These are phyloP conservation scores for Hypomyces rosellus DNA, from an alignment of 2,329 filamentous ascomycete species.

Conservation along the genomic window DNA sequence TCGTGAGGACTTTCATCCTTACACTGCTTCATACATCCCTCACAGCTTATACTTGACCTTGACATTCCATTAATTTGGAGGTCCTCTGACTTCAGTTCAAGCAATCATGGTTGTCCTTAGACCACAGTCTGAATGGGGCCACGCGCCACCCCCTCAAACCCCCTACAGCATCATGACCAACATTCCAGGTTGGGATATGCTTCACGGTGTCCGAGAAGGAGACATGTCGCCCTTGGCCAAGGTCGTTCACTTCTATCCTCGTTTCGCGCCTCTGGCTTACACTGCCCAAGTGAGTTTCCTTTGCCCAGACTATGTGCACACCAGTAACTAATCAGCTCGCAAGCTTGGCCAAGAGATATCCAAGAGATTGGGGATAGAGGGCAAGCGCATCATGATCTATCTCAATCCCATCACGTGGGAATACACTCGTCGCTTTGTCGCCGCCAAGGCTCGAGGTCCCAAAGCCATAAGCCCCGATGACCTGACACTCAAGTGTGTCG, in stretches of 20 bases:
- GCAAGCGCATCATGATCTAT: constrained; percentile 23
- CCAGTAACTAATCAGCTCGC: too few relatives aligned
- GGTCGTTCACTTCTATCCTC: constrained; percentile 40
- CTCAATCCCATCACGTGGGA: constrained; percentile 27
- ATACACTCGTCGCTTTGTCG: constrained; percentile 25
- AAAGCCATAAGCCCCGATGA: constrained; percentile 27
- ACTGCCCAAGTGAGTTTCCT: constrained; percentile 25
- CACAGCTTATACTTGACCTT: too few relatives aligned
- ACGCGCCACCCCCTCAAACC: constrained; percentile 40
- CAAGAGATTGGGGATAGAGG: constrained; percentile 22
- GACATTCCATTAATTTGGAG: too few relatives aligned
- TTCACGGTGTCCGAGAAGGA: constrained; percentile 35
- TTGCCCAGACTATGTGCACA: neutral
- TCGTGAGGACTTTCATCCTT: too few relatives aligned
- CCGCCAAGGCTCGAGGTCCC: constrained; percentile 30
- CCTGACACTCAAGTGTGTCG: constrained; percentile 34
- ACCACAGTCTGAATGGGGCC: constrained; percentile 34
- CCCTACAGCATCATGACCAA: constrained; percentile 43
- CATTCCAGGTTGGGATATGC: constrained; percentile 36
- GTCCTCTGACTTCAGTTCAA: too few relatives aligned
- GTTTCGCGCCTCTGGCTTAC: constrained; percentile 36
- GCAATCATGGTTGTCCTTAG: constrained; percentile 30
- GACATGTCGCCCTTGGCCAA: constrained; percentile 28
- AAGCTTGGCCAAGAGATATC: constrained; percentile 34
- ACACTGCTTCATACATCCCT: too few relatives aligned